A percentile compares a stretch with the other conserved stretches of the same genome.
These are phyloP conservation scores for Penicillium sp. DNA, from an alignment of 2,329 filamentous ascomycete genomes.

Conservation along the genomic window DNA sequence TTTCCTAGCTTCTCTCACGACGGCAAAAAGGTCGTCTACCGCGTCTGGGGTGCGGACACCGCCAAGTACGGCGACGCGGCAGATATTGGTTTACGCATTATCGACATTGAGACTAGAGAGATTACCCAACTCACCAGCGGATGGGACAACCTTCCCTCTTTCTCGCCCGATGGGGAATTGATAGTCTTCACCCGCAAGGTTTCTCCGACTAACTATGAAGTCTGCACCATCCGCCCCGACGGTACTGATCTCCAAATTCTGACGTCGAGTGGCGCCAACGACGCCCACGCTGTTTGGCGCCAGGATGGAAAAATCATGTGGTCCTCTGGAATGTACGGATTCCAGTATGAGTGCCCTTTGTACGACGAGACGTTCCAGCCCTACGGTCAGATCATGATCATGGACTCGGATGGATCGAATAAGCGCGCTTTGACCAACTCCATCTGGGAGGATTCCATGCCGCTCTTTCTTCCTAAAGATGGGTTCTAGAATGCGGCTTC, in stretches of 20 bases:
- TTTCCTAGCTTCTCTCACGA: conserved; percentile 19
- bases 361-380: conserved; percentile 49
- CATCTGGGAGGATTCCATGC: conserved; percentile 36
- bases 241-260: conserved; percentile 36
- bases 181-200: conserved; percentile 20
- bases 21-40: conserved; percentile 17
- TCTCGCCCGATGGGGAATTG: conserved; percentile 13
- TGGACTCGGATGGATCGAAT: conserved; percentile 43
- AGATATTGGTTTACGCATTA: conserved; percentile 14
- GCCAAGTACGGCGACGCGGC: background rate
- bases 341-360: conserved; percentile 42
- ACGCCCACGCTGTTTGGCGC: conserved; percentile 48
- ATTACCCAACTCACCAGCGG: conserved; percentile 8
- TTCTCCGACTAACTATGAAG: conserved; percentile 10
- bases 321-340: conserved; percentile 45
- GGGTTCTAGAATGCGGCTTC: background rate
- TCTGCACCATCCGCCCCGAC: conserved; percentile 45
- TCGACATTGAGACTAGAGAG: conserved; percentile 13
- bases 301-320: conserved; percentile 45
- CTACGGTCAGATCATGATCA: conserved; percentile 47
- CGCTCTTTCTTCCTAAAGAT: conserved; percentile 23
- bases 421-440: conserved; percentile 29
- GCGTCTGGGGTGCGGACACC: conserved; percentile 8
- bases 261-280: conserved; percentile 28
- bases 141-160: conserved; percentile 17